Percentiles rank a stretch among this genome's conserved stretches.
Evolutionary conservation across 768 basidiomycete genomes (phyloP).

Genomic region (Boletus huronensis): DNA sequence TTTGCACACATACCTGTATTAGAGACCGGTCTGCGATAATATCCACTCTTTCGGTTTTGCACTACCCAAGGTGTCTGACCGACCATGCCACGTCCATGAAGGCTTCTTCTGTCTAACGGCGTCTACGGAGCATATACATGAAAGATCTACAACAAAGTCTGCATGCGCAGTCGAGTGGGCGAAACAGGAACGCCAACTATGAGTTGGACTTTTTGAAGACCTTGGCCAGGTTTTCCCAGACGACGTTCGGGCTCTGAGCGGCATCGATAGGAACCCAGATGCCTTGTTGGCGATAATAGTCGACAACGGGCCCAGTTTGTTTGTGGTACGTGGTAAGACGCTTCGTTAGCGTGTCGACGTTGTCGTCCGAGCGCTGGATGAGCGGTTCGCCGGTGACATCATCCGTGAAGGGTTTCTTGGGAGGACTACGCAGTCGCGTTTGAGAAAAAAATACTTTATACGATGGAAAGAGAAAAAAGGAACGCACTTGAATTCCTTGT

Average conservation of each 20-base stretch:
- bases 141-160: constrained; percentile 16
- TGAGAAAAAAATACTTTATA: constrained; percentile 11
- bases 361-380: constrained; percentile 97
- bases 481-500: constrained; percentile 89
- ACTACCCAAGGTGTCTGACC: background rate
- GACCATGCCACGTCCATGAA: constrained; percentile 1
- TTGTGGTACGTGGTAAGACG: constrained; percentile 85
- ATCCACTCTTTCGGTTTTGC: constrained; percentile 1
- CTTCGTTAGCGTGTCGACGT: constrained; percentile 90
- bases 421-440: constrained; percentile 59
- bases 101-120: constrained; percentile 12
- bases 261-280: constrained; percentile 92
- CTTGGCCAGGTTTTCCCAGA: constrained; percentile 80
- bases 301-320: constrained; percentile 93
- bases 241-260: constrained; percentile 86
- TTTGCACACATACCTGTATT: constrained; percentile 23
- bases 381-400: constrained; percentile 95
- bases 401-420: constrained; percentile 93
- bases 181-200: constrained; percentile 5
- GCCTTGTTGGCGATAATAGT: constrained; percentile 90
- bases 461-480: background rate
- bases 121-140: constrained; percentile 27
- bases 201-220: constrained; percentile 46
- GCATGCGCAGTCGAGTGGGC: background rate
- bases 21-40: constrained; percentile 5